Evolutionary conservation across 768 basidiomycete species (phyloP).

Genomic region (Candolleomyces aberdarensis): DNA sequence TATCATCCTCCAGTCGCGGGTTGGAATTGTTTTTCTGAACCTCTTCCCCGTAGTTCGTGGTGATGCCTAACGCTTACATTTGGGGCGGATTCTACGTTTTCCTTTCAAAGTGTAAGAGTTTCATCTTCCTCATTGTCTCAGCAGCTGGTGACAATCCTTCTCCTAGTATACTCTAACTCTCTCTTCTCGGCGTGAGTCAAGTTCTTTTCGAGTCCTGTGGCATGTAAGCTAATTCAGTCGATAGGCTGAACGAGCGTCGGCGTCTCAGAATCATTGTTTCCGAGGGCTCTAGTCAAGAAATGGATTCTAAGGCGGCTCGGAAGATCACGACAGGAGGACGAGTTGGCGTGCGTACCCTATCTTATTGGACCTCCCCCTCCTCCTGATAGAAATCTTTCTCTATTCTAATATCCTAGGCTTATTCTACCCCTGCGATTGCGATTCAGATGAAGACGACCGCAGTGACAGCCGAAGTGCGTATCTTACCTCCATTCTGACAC

Average conservation of each 20-base stretch:
- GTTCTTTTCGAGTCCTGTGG: neutral
- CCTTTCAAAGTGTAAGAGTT: slow-evolving; percentile 26
- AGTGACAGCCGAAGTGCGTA: neutral
- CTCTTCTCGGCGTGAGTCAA: slow-evolving; percentile 21
- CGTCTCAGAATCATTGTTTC: slow-evolving; percentile 15
- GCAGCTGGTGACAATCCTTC: neutral
- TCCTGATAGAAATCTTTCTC: too few species aligned
- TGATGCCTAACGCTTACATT: slow-evolving; percentile 19
- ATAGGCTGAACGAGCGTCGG: slow-evolving; percentile 19
- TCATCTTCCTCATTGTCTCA: too few species aligned
- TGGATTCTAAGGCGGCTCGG: neutral
- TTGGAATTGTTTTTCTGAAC: too few species aligned
- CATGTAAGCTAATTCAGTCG: neutral
- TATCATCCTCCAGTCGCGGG: neutral
- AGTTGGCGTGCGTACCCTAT: neutral
- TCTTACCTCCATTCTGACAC: neutral
- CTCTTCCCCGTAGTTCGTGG: slow-evolving; percentile 13
- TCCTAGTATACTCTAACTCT: slow-evolving; percentile 24
- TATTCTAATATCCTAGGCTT: too few species aligned
- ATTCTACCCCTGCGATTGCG: neutral
- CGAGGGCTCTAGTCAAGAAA: neutral
- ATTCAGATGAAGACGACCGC: neutral
- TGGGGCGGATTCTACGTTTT: slow-evolving; percentile 30
- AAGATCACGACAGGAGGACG: neutral
- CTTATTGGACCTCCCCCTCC: too few species aligned